Percentiles rank a stretch among this genome's conserved stretches.
Conservation (phyloP, 108 stramenopile species). For the Parietichytrium sp. region DNA sequence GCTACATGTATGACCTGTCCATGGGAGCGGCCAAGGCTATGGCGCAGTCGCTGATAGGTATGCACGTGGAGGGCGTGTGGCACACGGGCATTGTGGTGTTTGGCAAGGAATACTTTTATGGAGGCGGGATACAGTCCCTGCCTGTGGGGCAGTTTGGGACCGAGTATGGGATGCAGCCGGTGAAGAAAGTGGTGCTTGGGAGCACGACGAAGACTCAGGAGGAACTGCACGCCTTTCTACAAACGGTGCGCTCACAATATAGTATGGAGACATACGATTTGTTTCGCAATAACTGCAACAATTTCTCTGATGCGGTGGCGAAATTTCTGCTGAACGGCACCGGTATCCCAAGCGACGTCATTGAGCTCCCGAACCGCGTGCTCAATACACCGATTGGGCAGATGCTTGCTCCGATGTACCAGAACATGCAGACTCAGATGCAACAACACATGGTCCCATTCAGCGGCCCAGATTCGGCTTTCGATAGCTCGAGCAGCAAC, state of each 20-base stretch:
- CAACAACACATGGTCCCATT: background rate
- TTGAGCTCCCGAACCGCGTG: slow-evolving; percentile 41
- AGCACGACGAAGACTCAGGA: slow-evolving; percentile 45
- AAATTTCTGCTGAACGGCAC: slow-evolving; percentile 24
- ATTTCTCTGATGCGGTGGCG: slow-evolving; percentile 44
- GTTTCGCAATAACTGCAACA: slow-evolving; percentile 52
- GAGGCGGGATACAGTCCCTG: slow-evolving; percentile 48
- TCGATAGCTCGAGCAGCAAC: background rate
- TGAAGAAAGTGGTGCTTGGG: slow-evolving; percentile 27
- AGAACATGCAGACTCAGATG: slow-evolving; percentile 41
- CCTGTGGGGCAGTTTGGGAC: background rate
- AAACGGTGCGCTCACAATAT: background rate
- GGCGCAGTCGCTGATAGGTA: slow-evolving; percentile 43
- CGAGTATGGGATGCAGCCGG: slow-evolving; percentile 22
- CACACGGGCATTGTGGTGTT: slow-evolving; percentile 48
- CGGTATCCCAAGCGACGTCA: slow-evolving; percentile 42
- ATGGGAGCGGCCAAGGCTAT: slow-evolving; percentile 38
- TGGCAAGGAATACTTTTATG: slow-evolving; percentile 49
- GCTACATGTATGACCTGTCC: slow-evolving; percentile 42
- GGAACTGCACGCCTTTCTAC: slow-evolving; percentile 41
- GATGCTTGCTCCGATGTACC: slow-evolving; percentile 44
- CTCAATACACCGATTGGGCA: slow-evolving; percentile 46
- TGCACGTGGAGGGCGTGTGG: slow-evolving; percentile 48
- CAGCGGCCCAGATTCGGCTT: background rate
- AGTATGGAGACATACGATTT: slow-evolving; percentile 44